These are phyloP conservation scores for Xylaria acuta DNA, from an alignment of 495 filamentous ascomycete species.

Conservation along the genomic window DNA sequence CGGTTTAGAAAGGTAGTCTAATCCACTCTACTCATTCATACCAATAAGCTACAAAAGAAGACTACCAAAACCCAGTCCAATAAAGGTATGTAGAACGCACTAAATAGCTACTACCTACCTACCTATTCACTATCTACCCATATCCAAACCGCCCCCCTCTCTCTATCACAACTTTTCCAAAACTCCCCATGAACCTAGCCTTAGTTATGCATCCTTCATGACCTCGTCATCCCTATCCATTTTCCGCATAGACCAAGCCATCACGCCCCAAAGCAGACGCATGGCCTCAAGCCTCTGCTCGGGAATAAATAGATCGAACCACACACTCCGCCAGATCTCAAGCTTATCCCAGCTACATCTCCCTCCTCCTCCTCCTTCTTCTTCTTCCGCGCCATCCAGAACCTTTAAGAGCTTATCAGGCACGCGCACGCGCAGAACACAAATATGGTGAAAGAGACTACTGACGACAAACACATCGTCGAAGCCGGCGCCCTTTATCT, in stretches of 20 bases:
- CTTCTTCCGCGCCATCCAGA: constrained; percentile 47
- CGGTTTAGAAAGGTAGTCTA: neutral
- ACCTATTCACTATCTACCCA: neutral
- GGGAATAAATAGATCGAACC: constrained; percentile 77
- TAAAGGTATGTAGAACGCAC: neutral
- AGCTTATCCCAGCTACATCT: constrained; percentile 58
- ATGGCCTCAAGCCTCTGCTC: constrained; percentile 75
- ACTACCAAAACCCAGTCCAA: neutral
- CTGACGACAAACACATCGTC: constrained; percentile 83
- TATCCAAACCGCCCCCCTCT: neutral
- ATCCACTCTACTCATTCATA: neutral
- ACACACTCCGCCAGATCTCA: constrained; percentile 71
- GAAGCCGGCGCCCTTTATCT: constrained; percentile 48
- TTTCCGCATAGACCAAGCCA: constrained; percentile 72
- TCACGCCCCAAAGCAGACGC: constrained; percentile 75
- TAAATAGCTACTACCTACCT: neutral
- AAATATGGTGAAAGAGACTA: constrained; percentile 81
- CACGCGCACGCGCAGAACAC: constrained; percentile 75
- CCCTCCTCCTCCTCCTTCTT: constrained; percentile 15
- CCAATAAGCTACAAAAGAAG: neutral
- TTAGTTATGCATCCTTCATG: constrained; percentile 43
- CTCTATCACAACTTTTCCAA: neutral
- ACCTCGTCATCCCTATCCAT: constrained; percentile 42
- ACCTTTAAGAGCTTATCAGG: constrained; percentile 68
- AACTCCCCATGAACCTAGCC: neutral